Evolutionary conservation across 768 basidiomycete genomes (phyloP).

Genomic region (Panaeolus papilionaceus): DNA sequence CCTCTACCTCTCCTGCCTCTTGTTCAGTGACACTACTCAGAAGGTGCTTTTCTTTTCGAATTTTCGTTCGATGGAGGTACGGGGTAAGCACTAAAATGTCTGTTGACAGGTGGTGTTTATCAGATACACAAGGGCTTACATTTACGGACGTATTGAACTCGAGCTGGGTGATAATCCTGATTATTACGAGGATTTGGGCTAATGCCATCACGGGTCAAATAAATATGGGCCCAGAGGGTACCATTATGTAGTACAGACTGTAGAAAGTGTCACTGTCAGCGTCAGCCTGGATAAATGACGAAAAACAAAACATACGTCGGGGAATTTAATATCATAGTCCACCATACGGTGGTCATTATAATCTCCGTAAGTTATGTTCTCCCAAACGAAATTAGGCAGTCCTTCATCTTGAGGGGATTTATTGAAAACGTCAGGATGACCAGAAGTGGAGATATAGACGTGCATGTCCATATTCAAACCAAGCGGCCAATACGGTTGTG

Average conservation of each 20-base stretch:
- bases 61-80: conserved; percentile 75
- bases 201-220: conserved; percentile 68
- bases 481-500: conserved; percentile 63
- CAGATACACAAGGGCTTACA: conserved; percentile 48
- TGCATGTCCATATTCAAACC: conserved; percentile 72
- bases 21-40: conserved; percentile 51
- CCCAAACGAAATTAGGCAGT: conserved; percentile 77
- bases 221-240: conserved; percentile 85
- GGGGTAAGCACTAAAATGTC: conserved; percentile 74
- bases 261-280: not conserved
- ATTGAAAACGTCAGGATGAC: conserved; percentile 63
- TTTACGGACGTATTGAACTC: conserved; percentile 78
- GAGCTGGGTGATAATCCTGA: conserved; percentile 53
- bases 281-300: not conserved
- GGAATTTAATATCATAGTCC: conserved; percentile 68
- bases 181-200: conserved; percentile 65
- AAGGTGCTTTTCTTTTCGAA: conserved; percentile 85
- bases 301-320: conserved; percentile 54
- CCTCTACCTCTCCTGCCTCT: conserved; percentile 49
- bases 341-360: conserved; percentile 67
- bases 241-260: conserved; percentile 82
- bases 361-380: conserved; percentile 79
- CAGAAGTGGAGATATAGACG: conserved; percentile 74
- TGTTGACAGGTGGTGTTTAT: not conserved
- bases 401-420: conserved; percentile 52